A percentile compares a stretch with the other conserved stretches of the same genome.
Conservation (phyloP, 768 basidiomycete genomes). For the Lanmaoa rubissima region DNA sequence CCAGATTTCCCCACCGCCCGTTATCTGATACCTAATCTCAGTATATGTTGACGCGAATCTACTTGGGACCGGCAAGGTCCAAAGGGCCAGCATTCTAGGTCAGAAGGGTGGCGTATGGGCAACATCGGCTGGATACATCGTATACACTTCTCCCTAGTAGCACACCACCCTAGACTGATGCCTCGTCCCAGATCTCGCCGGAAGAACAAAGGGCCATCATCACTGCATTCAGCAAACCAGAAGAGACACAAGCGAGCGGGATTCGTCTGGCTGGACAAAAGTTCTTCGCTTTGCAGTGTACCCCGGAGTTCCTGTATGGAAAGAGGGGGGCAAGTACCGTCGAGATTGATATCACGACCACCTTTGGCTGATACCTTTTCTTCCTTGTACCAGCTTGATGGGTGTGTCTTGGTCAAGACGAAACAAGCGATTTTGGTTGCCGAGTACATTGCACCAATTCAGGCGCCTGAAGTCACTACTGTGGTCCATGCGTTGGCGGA, state of each 20-base stretch:
- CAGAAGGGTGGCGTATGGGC: conserved; percentile 32
- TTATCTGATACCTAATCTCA: conserved; percentile 44
- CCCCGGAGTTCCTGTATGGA: conserved; percentile 58
- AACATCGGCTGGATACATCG: conserved; percentile 20
- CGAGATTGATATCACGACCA: not conserved
- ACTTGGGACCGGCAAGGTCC: conserved; percentile 66
- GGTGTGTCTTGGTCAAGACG: conserved; percentile 73
- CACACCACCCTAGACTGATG: not conserved
- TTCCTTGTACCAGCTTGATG: conserved; percentile 54
- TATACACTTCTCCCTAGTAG: not conserved
- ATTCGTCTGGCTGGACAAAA: conserved; percentile 67
- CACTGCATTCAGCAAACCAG: conserved; percentile 44
- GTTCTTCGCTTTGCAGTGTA: conserved; percentile 62
- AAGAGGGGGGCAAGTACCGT: conserved; percentile 67
- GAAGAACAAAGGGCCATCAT: conserved; percentile 26
- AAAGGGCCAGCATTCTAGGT: conserved; percentile 58
- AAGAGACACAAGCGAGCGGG: conserved; percentile 50
- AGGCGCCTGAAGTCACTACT: conserved; percentile 63
- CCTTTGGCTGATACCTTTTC: not conserved
- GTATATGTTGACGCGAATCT: conserved; percentile 83
- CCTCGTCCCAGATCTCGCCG: conserved; percentile 14
- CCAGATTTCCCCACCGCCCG: not conserved
- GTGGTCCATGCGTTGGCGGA: conserved; percentile 72
- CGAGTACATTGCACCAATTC: conserved; percentile 64
- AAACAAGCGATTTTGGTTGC: conserved; percentile 82